Evolutionary conservation across 345 rosid genomes (phyloP).

Genomic region (Euphorbia peplus): DNA sequence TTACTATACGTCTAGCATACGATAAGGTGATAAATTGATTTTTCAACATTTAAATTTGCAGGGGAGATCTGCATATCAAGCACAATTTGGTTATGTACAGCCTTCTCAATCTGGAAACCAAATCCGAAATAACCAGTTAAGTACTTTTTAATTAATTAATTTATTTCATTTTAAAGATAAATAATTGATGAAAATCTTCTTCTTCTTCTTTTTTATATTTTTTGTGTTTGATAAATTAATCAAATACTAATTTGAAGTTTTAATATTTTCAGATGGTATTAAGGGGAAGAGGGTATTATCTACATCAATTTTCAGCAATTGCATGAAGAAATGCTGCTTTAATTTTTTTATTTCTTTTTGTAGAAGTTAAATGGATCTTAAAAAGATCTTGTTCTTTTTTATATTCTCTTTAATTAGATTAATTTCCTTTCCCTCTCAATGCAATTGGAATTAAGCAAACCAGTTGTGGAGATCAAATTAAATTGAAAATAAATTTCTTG

Average conservation of each 20-base stretch:
- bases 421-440: conserved; percentile 24
- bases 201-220: background rate
- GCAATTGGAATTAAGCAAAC: conserved; percentile 39
- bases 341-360: background rate
- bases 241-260: conserved; percentile 2
- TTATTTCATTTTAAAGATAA: background rate
- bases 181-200: background rate
- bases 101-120: conserved; percentile 42
- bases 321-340: conserved; percentile 19
- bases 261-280: conserved; percentile 42
- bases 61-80: conserved; percentile 51
- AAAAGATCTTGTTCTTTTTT: conserved; percentile 19
- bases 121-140: conserved; percentile 50
- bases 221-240: background rate
- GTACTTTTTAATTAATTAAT: conserved; percentile 2
- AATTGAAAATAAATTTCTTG: conserved; percentile 34
- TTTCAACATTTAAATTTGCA: conserved; percentile 20
- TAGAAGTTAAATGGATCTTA: conserved; percentile 26
- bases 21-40: too few relatives aligned
- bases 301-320: conserved; percentile 6
- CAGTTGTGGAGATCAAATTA: conserved; percentile 15
- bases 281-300: conserved; percentile 23
- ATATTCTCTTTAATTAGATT: background rate
- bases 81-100: conserved; percentile 35
- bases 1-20: too few relatives aligned